phyloP scores from a whole-genome alignment of 768 basidiomycete genomes.

The Leccinum rimulosum region DNA sequence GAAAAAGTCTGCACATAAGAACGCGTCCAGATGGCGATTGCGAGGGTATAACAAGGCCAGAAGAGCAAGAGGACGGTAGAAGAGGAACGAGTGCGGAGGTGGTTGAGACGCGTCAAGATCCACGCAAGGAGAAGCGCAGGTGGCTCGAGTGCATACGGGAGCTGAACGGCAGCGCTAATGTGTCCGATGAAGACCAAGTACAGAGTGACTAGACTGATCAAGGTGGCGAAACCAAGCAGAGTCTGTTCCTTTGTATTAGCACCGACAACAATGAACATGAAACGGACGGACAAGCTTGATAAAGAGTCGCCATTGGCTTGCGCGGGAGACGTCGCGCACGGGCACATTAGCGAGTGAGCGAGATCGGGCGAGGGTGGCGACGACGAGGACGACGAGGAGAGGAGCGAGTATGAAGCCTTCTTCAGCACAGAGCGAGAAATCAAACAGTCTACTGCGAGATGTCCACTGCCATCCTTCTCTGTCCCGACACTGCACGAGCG shows the following conservation, averaged over 20 bases:
- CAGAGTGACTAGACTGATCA: constrained; percentile 45
- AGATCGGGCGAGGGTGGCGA: constrained; percentile 42
- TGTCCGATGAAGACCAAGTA: constrained; percentile 36
- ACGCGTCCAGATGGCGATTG: constrained; percentile 55
- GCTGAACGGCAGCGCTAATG: constrained; percentile 40
- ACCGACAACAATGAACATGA: background rate
- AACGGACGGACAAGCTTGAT: constrained; percentile 62
- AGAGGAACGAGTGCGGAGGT: constrained; percentile 66
- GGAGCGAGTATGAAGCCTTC: constrained; percentile 63
- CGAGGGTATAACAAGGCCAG: constrained; percentile 67
- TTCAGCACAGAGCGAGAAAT: constrained; percentile 80
- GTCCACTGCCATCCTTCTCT: constrained; percentile 64
- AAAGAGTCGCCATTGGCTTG: constrained; percentile 50
- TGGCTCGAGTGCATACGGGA: constrained; percentile 57
- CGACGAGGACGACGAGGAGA: constrained; percentile 45
- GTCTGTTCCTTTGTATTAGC: constrained; percentile 35
- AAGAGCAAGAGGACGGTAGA: constrained; percentile 75
- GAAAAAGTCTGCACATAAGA: constrained; percentile 43
- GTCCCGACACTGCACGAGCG: constrained; percentile 43
- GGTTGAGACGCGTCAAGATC: constrained; percentile 61
- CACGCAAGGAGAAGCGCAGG: constrained; percentile 48
- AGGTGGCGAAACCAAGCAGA: constrained; percentile 45
- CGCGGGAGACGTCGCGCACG: constrained; percentile 37
- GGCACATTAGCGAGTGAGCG: constrained; percentile 27
- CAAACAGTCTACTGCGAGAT: constrained; percentile 63